phyloP scores from a whole-genome alignment of 768 basidiomycete species.

The Kwoniella botswanensis region DNA sequence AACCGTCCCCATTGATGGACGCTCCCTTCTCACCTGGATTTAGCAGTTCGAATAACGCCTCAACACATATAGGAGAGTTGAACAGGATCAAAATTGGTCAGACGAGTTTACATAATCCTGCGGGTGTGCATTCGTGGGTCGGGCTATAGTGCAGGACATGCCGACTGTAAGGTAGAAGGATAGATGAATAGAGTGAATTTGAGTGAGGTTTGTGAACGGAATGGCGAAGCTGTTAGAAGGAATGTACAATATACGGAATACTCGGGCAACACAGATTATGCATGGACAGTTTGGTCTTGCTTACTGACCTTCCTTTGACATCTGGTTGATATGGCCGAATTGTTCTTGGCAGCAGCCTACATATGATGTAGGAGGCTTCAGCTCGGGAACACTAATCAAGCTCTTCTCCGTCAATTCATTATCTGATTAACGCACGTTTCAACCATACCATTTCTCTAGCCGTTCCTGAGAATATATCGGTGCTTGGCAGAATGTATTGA shows the following conservation, averaged over 20 bases:
- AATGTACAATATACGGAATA: not conserved
- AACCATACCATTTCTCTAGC: not conserved
- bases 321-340: too few species aligned
- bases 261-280: not conserved
- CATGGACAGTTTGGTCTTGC: not conserved
- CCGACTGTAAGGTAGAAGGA: too few species aligned
- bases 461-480: not conserved
- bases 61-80: conserved; percentile 28
- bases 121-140: conserved; percentile 90
- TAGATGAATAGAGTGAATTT: too few species aligned
- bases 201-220: too few species aligned
- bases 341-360: too few species aligned
- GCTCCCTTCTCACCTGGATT: conserved; percentile 56
- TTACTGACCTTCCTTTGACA: too few species aligned
- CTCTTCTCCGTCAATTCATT: conserved; percentile 5
- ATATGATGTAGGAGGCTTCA: not conserved
- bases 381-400: not conserved
- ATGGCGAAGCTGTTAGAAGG: too few species aligned
- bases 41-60: not conserved
- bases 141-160: conserved; percentile 64
- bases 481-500: not conserved
- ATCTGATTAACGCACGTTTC: conserved; percentile 12
- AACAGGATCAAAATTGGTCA: conserved; percentile 83
- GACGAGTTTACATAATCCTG: conserved; percentile 87
- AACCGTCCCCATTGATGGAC: conserved; percentile 75